A percentile compares a stretch with the other conserved stretches of the same genome.
phyloP scores from a whole-genome alignment of 495 filamentous ascomycete species.

The Aspergillus ellipticus region DNA sequence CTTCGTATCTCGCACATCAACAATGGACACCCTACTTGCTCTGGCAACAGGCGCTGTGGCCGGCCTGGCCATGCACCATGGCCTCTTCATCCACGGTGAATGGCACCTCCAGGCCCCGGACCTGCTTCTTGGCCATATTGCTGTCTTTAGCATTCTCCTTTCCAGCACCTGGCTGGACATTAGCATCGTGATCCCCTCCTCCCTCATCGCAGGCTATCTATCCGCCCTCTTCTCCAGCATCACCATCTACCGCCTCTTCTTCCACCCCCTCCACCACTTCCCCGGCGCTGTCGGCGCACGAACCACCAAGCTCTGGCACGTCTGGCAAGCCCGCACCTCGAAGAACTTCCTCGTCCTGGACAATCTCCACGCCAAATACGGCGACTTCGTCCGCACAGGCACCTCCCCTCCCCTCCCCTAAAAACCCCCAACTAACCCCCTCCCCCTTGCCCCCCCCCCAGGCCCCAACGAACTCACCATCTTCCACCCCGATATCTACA shows the following conservation, averaged over 20 bases:
- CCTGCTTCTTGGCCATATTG: constrained; percentile 11
- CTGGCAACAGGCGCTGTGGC: not conserved
- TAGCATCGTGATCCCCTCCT: not conserved
- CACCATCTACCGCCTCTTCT: constrained; percentile 38
- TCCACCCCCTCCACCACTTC: constrained; percentile 39
- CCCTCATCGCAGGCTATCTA: constrained; percentile 1
- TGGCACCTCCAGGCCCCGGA: constrained; percentile 18
- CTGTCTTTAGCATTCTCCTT: constrained; percentile 7
- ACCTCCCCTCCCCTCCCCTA: constrained; percentile 26
- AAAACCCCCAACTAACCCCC: too few species aligned
- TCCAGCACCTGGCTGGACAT: not conserved
- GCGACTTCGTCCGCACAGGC: constrained; percentile 39
- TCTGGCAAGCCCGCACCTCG: constrained; percentile 25
- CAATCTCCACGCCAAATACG: constrained; percentile 27
- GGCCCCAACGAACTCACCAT: constrained; percentile 36
- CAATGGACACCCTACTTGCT: not conserved
- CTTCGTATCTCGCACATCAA: not conserved
- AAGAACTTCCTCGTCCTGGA: constrained; percentile 34
- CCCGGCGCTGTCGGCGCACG: constrained; percentile 37
- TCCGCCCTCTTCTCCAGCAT: constrained; percentile 38
- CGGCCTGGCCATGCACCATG: constrained; percentile 14
- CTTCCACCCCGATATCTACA: constrained; percentile 27
- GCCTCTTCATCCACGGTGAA: constrained; percentile 25
- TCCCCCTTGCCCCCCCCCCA: constrained; percentile 9
- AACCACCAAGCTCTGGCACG: constrained; percentile 47